Evolutionary conservation across 78 protist species (phyloP).

Genomic region (Planoprotostelium fungivorum): DNA sequence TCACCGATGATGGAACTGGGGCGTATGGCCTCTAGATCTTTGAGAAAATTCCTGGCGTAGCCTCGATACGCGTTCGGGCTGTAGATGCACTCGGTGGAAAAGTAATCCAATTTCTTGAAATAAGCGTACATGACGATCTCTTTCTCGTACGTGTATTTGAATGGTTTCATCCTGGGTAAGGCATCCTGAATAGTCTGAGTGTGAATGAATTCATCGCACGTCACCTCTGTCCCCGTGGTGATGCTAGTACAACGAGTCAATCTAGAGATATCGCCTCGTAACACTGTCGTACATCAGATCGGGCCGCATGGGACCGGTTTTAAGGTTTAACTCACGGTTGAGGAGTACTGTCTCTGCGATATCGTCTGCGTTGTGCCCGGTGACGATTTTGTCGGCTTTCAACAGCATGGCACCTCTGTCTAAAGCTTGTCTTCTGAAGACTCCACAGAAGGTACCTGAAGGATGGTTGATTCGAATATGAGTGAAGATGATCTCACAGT

Average conservation of each 20-base stretch:
- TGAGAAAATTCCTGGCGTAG: slow-evolving; percentile 72
- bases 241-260: slow-evolving; percentile 70
- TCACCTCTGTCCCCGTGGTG: slow-evolving; percentile 64
- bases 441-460: slow-evolving; percentile 87
- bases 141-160: slow-evolving; percentile 85
- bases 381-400: slow-evolving; percentile 68
- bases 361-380: slow-evolving; percentile 95
- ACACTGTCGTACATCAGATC: slow-evolving; percentile 16
- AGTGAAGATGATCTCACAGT: slow-evolving; percentile 37
- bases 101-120: slow-evolving; percentile 77
- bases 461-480: not conserved
- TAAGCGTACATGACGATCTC: slow-evolving; percentile 90
- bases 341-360: slow-evolving; percentile 89
- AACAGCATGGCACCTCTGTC: slow-evolving; percentile 81
- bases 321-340: slow-evolving; percentile 51
- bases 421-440: slow-evolving; percentile 89
- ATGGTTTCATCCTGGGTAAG: slow-evolving; percentile 83
- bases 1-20: slow-evolving; percentile 59
- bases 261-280: slow-evolving; percentile 84
- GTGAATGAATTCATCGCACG: not conserved
- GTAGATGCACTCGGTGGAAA: slow-evolving; percentile 82
- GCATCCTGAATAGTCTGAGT: not conserved
- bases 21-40: slow-evolving; percentile 65
- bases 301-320: not conserved
- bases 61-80: slow-evolving; percentile 84